Evolutionary conservation across 768 basidiomycete species (phyloP).

Genomic region (Galerina sulciceps): DNA sequence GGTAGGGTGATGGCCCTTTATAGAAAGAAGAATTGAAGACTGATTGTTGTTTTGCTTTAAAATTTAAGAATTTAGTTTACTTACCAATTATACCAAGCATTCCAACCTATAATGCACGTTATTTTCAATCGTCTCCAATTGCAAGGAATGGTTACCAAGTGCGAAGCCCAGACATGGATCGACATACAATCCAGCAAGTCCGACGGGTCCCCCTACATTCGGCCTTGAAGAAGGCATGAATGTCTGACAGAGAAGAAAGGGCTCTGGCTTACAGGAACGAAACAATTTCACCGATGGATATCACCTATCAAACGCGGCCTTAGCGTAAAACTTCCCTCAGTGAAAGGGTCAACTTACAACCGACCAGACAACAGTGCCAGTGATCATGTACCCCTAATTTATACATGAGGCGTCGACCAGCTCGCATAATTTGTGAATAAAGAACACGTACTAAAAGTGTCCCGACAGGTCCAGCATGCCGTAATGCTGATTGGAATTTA

Average conservation of each 20-base stretch:
- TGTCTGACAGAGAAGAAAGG: neutral
- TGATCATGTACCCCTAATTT: slow-evolving; percentile 17
- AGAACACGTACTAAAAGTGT: slow-evolving; percentile 8
- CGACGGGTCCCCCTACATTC: slow-evolving; percentile 29
- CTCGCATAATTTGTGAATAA: neutral
- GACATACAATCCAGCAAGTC: slow-evolving; percentile 32
- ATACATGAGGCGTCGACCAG: neutral
- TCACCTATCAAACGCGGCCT: slow-evolving; percentile 8
- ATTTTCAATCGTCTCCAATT: slow-evolving; percentile 26
- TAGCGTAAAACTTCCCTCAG: neutral
- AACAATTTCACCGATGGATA: slow-evolving; percentile 33
- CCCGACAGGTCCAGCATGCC: slow-evolving; percentile 19
- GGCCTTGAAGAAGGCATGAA: slow-evolving; percentile 12
- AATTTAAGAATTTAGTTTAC: neutral
- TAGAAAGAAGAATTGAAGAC: neutral
- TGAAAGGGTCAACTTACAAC: slow-evolving; percentile 9
- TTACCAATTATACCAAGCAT: slow-evolving; percentile 32
- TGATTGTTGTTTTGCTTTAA: neutral
- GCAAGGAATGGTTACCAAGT: slow-evolving; percentile 38
- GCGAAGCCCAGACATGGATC: slow-evolving; percentile 41
- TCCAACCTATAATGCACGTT: slow-evolving; percentile 34
- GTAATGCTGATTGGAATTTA: slow-evolving; percentile 6
- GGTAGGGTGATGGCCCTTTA: slow-evolving; percentile 15
- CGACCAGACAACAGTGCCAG: slow-evolving; percentile 21
- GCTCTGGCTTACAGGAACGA: slow-evolving; percentile 14